phyloP scores from a whole-genome alignment of 1,284 basidiomycete genomes.

The Ustilago bromivora region DNA sequence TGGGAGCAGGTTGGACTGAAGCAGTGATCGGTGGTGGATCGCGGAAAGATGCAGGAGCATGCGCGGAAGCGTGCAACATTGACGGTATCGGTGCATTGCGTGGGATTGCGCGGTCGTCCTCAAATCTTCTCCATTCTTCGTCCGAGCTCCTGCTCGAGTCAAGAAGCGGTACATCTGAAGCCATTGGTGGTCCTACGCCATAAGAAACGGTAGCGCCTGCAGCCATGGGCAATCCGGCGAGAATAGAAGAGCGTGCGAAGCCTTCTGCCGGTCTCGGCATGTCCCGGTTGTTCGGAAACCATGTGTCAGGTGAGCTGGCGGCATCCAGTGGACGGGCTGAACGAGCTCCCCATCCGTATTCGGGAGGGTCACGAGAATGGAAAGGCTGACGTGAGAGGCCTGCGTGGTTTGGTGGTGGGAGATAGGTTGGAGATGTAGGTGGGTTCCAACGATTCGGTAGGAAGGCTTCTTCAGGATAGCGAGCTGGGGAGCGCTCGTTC shows the following conservation, averaged over 20 bases:
- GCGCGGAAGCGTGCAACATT: background rate
- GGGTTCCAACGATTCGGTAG: conserved; percentile 4
- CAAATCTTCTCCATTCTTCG: conserved; percentile 32
- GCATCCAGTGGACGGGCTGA: conserved; percentile 4
- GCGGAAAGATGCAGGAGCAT: background rate
- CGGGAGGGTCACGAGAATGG: conserved; percentile 12
- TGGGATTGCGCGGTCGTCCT: conserved; percentile 2
- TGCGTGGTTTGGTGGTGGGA: conserved; percentile 8
- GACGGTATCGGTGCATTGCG: background rate
- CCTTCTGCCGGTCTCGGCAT: conserved; percentile 6
- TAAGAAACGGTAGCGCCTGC: conserved; percentile 1
- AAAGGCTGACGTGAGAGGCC: conserved; percentile 29
- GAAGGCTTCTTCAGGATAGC: background rate
- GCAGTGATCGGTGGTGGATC: conserved; percentile 6
- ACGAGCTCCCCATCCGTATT: conserved; percentile 17
- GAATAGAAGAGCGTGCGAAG: background rate
- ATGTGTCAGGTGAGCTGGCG: background rate
- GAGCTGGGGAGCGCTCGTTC: conserved; percentile 14
- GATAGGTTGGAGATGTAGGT: conserved; percentile 9
- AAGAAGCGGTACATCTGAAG: background rate
- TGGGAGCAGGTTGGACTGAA: background rate
- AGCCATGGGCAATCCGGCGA: conserved; percentile 11
- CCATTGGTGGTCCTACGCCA: background rate
- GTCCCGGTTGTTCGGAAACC: conserved; percentile 4
- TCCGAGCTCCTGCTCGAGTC: conserved; percentile 20